These are phyloP conservation scores for Pezicula rhizophila DNA, from an alignment of 2,329 filamentous ascomycete genomes.

Conservation along the genomic window DNA sequence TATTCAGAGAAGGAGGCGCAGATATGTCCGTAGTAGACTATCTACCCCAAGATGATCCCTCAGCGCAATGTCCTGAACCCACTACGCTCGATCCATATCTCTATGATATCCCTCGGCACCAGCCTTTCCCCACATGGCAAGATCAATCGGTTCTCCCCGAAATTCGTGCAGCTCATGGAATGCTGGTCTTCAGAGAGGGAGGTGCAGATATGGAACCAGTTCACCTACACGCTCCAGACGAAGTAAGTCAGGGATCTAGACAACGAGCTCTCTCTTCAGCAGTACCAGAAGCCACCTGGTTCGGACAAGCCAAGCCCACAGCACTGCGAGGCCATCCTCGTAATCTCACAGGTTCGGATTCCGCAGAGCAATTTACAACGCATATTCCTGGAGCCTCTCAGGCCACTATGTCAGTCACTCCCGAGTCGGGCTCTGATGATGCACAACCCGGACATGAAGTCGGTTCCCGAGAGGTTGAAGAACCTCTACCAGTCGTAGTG, in stretches of 20 bases:
- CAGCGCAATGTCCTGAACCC: too few species aligned
- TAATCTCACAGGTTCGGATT: neutral
- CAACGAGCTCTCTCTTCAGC: neutral
- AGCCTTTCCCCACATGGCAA: neutral
- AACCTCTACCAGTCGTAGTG: too few species aligned
- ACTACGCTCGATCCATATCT: neutral
- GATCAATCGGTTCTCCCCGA: neutral
- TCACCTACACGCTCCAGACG: neutral
- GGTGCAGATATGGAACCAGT: neutral
- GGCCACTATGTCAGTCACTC: neutral
- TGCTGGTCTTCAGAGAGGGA: neutral
- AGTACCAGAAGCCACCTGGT: slow-evolving; percentile 1
- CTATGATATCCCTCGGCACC: neutral
- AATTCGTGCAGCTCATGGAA: neutral
- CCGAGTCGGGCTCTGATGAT: neutral
- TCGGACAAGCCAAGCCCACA: neutral
- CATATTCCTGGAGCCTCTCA: neutral
- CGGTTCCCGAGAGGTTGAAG: too few species aligned
- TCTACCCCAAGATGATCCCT: neutral
- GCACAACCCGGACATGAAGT: neutral
- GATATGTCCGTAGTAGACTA: neutral
- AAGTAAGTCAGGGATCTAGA: neutral
- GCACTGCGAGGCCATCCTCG: neutral
- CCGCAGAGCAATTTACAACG: neutral
- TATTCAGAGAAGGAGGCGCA: neutral